Percentiles rank a stretch among this genome's conserved stretches.
These are phyloP conservation scores for Trametes villosa DNA, from an alignment of 768 basidiomycete genomes.

Conservation along the genomic window DNA sequence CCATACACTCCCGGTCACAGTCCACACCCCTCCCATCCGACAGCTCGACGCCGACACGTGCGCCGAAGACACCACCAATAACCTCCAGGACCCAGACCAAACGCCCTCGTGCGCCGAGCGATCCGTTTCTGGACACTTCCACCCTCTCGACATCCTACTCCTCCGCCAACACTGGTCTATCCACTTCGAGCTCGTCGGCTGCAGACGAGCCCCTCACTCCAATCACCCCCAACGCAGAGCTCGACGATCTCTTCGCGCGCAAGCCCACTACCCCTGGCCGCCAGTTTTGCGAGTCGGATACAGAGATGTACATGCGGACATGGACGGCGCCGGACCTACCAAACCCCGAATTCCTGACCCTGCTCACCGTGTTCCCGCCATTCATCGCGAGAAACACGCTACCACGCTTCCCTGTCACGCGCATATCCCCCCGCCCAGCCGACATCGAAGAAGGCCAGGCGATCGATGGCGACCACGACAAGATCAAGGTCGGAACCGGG, in stretches of 20 bases:
- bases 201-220: constrained; percentile 49
- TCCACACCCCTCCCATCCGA: constrained; percentile 55
- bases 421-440: constrained; percentile 40
- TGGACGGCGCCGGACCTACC: constrained; percentile 84
- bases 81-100: constrained; percentile 54
- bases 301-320: constrained; percentile 66
- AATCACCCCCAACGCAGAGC: constrained; percentile 33
- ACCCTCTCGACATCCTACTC: constrained; percentile 56
- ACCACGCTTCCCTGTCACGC: constrained; percentile 64
- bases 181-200: constrained; percentile 39
- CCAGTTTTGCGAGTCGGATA: constrained; percentile 41
- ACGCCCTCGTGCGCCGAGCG: constrained; percentile 74
- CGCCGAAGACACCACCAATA: constrained; percentile 44
- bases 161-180: constrained; percentile 47
- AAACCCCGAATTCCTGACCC: constrained; percentile 71
- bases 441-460: constrained; percentile 78
- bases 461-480: constrained; percentile 54
- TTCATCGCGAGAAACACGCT: constrained; percentile 73
- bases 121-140: constrained; percentile 75
- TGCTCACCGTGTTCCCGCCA: constrained; percentile 76
- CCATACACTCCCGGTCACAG: constrained; percentile 57
- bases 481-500: constrained; percentile 80
- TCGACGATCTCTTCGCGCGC: constrained; percentile 31
- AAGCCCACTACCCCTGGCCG: constrained; percentile 34
- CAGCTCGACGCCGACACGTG: constrained; percentile 26